Evolutionary conservation across 2,329 filamentous ascomycete genomes (phyloP).

Genomic region (Exophiala sp.): DNA sequence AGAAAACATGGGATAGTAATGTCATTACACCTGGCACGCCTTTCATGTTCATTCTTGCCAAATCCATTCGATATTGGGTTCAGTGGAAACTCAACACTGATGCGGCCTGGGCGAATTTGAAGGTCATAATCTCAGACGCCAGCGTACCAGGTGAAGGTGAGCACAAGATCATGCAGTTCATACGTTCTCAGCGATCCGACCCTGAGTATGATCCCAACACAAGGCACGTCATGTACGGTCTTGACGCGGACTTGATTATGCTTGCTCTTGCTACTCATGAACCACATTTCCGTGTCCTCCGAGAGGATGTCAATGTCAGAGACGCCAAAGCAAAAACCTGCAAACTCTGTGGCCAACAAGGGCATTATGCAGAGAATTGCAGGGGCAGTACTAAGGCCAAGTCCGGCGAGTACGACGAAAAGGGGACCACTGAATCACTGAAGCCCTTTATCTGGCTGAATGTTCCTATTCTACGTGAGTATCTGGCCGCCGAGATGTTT

Average conservation of each 20-base stretch:
- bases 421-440: conserved; percentile 63
- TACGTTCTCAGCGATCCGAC: conserved; percentile 86
- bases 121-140: conserved; percentile 97
- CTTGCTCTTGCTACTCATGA: conserved; percentile 94
- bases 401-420: conserved; percentile 75
- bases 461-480: conserved; percentile 86
- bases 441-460: conserved; percentile 99
- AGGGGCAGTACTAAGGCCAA: conserved; percentile 75
- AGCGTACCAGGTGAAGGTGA: conserved; percentile 97
- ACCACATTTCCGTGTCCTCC: conserved; percentile 90
- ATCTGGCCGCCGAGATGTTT: conserved; percentile 83
- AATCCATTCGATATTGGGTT: conserved; percentile 91
- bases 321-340: conserved; percentile 79
- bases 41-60: conserved; percentile 94
- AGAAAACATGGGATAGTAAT: conserved; percentile 90
- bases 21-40: conserved; percentile 94
- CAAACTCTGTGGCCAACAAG: conserved; percentile 84
- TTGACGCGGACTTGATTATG: conserved; percentile 99
- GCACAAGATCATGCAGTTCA: conserved; percentile 99
- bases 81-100: conserved; percentile 97
- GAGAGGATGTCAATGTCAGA: conserved; percentile 94
- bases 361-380: conserved; percentile 85
- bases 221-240: conserved; percentile 93
- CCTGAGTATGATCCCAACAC: conserved; percentile 95
- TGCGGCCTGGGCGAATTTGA: conserved; percentile 90